These are phyloP conservation scores for Cyathus striatus DNA, from an alignment of 768 basidiomycete species.

Conservation along the genomic window DNA sequence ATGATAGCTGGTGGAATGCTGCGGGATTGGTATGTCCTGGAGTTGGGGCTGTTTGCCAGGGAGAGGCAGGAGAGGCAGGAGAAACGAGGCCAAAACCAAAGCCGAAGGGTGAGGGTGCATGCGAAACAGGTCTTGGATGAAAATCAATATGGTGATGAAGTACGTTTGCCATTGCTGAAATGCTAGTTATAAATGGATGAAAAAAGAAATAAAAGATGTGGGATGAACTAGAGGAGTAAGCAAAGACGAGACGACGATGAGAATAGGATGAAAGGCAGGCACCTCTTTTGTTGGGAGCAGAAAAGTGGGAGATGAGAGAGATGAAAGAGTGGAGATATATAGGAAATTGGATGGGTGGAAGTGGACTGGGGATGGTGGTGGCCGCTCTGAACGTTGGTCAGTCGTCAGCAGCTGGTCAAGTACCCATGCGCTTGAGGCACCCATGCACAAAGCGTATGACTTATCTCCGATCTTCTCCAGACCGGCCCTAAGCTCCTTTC, in stretches of 20 bases:
- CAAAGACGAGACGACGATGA: too few relatives aligned
- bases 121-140: conserved; percentile 50
- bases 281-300: too few relatives aligned
- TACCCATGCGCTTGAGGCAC: too few relatives aligned
- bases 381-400: too few relatives aligned
- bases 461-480: conserved; percentile 4
- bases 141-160: conserved; percentile 63
- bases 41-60: conserved; percentile 40
- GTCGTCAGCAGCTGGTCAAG: too few relatives aligned
- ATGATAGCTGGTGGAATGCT: conserved; percentile 51
- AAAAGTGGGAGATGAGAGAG: too few relatives aligned
- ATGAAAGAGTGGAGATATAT: too few relatives aligned
- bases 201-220: conserved; percentile 7
- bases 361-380: not conserved
- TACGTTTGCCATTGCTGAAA: conserved; percentile 63
- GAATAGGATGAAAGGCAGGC: too few relatives aligned
- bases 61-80: conserved; percentile 36
- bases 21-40: conserved; percentile 46
- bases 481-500: conserved; percentile 32
- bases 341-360: too few relatives aligned
- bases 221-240: too few relatives aligned
- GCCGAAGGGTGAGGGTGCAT: conserved; percentile 61
- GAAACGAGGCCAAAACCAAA: conserved; percentile 67
- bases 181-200: conserved; percentile 6
- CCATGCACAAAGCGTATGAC: not conserved